phyloP scores from a whole-genome alignment of 768 basidiomycete genomes.

The Termitomyces titanicus region DNA sequence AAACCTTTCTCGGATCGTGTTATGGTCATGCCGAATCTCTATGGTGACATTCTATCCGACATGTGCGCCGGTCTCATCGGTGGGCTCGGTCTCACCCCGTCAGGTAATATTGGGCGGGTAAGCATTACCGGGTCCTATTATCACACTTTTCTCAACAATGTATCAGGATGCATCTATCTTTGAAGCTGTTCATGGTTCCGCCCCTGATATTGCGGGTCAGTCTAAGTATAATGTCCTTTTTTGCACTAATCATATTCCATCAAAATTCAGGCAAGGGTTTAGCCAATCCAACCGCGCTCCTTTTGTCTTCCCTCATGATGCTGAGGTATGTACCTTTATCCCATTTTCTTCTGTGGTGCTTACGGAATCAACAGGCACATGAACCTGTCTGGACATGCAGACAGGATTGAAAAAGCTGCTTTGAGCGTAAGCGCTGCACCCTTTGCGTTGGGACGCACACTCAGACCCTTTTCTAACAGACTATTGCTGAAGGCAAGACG shows the following conservation, averaged over 20 bases:
- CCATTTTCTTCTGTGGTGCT: background rate
- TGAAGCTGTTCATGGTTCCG: constrained; percentile 98
- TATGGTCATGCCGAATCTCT: constrained; percentile 99
- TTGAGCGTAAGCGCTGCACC: constrained; percentile 59
- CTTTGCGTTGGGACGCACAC: background rate
- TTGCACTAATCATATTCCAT: constrained; percentile 1
- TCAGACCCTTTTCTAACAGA: constrained; percentile 44
- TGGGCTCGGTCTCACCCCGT: constrained; percentile 94
- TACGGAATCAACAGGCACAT: constrained; percentile 65
- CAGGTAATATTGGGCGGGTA: constrained; percentile 95
- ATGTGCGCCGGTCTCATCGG: constrained; percentile 99
- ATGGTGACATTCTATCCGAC: constrained; percentile 93
- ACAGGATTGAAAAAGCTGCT: constrained; percentile 89
- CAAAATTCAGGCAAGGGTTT: constrained; percentile 68
- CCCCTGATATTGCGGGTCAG: constrained; percentile 95
- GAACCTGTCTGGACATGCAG: constrained; percentile 79
- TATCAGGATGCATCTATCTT: constrained; percentile 95
- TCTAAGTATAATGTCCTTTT: constrained; percentile 8
- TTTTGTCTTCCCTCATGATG: constrained; percentile 98
- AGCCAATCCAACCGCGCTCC: constrained; percentile 98
- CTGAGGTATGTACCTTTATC: constrained; percentile 55
- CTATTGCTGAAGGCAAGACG: constrained; percentile 92
- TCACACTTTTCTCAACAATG: constrained; percentile 12
- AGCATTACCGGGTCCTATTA: constrained; percentile 20
- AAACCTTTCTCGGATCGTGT: constrained; percentile 91